Base-by-base conservation (phyloP, 345 rosid genomes). In the Turritis glabra region DNA sequence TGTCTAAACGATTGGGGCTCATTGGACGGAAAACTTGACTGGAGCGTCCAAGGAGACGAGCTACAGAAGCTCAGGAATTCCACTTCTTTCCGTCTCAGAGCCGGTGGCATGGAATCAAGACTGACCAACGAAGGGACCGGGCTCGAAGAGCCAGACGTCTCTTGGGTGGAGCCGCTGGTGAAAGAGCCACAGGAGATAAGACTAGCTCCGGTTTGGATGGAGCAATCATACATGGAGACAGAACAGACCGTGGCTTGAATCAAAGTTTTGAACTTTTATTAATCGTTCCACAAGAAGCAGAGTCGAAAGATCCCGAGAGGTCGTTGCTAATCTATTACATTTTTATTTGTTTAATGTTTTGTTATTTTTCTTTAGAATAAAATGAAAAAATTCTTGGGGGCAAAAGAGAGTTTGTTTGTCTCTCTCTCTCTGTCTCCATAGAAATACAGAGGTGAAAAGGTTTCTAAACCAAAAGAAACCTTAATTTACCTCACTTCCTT, bases 41-140 rank as follows among this genome's bases (percentile, higher is more conserved):
- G 96, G 96, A 86, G 88, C 8, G 70, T 92, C 46, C 85, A 87
- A 41, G 89, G 86, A 59, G 93, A 85, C 18, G 96, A 92, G 81
- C 87, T 90, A 22, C 86, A 83, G 54, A 87, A 86, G 80, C 84
- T 88, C 7, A 74, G 89, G n/a, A 84, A 87, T 57, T 87, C 89
- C 9, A 84, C 91, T 26, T 92, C 98, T 35, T 87, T 86, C 43
- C 90, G 86, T 37, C 58, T 82, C 12, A 74, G 89, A 61, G 81
- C 80, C 35, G 84, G 82, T 27, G 70, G 81, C 56, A 66, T 67
- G 54, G 80, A 72, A 27, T 64, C 80, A 50, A 58, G 72, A 64
- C 1, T 27, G 8, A 2, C 67, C 2, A 23, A 17, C 1, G 77
- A 70, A 65, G 69, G 77, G 41, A 70, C 67, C 6, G 68, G 33